Evolutionary conservation across 495 filamentous ascomycete genomes (phyloP).

Genomic region (Neurospora sp.): DNA sequence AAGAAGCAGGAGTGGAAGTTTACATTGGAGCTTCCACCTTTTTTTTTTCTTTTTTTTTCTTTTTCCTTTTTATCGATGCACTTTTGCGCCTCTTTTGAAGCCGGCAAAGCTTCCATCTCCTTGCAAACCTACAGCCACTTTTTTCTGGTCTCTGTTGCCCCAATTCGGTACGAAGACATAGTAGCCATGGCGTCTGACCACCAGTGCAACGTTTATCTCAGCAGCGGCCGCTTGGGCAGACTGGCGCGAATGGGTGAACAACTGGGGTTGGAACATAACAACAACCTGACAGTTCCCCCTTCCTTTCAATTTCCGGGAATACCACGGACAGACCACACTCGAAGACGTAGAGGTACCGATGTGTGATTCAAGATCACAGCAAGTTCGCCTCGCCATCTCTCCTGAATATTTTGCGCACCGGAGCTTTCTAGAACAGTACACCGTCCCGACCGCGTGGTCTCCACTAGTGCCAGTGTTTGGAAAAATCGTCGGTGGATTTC

Average conservation of each 20-base stretch:
- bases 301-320: not conserved
- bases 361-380: not conserved
- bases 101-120: not conserved
- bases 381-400: not conserved
- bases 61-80: not conserved
- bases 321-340: not conserved
- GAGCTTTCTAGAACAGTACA: not conserved
- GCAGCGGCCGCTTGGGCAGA: not conserved
- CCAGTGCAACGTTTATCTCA: not conserved
- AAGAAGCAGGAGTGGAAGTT: not conserved
- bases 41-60: not conserved
- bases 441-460: not conserved
- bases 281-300: too few relatives aligned
- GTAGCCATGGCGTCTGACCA: not conserved
- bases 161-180: too few relatives aligned
- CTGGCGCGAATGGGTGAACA: not conserved
- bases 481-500: not conserved
- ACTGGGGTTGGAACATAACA: not conserved
- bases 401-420: not conserved
- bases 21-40: not conserved
- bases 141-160: not conserved
- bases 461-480: not conserved
- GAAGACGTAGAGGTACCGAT: not conserved
- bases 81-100: not conserved
- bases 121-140: not conserved